phyloP scores from a whole-genome alignment of 805 yeast species.

The Candida qinlingensis region DNA sequence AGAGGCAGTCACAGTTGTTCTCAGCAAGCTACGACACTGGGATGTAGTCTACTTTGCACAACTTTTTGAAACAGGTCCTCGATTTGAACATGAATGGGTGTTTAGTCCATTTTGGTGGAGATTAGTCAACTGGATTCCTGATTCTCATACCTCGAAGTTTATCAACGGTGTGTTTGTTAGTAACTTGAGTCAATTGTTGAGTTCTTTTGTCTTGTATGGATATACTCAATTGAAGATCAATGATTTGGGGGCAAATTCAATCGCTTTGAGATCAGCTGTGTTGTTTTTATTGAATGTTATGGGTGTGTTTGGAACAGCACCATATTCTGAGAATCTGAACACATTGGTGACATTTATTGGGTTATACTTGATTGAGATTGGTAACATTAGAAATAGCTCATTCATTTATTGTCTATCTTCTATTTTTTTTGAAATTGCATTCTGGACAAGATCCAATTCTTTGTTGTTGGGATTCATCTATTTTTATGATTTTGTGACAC shows the following conservation, averaged over 20 bases:
- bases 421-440: constrained; percentile 46
- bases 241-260: constrained; percentile 11
- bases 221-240: constrained; percentile 38
- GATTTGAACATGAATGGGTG: constrained; percentile 89
- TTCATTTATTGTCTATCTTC: constrained; percentile 15
- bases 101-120: constrained; percentile 78
- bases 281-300: constrained; percentile 66
- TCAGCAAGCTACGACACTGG: constrained; percentile 65
- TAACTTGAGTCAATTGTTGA: constrained; percentile 45
- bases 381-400: not conserved
- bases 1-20: not conserved
- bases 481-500: constrained; percentile 43
- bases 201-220: constrained; percentile 43
- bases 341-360: constrained; percentile 57
- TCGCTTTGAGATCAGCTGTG: constrained; percentile 35
- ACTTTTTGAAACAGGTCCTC: constrained; percentile 39
- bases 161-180: constrained; percentile 43
- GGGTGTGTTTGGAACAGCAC: constrained; percentile 68
- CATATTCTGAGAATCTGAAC: constrained; percentile 74
- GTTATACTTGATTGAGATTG: constrained; percentile 36
- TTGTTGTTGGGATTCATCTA: constrained; percentile 65
- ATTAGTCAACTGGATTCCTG: constrained; percentile 29
- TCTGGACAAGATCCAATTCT: constrained; percentile 71
- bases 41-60: constrained; percentile 76
- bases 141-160: constrained; percentile 28